phyloP scores from a whole-genome alignment of 2,329 filamentous ascomycete species.

The Neurospora sp. region DNA sequence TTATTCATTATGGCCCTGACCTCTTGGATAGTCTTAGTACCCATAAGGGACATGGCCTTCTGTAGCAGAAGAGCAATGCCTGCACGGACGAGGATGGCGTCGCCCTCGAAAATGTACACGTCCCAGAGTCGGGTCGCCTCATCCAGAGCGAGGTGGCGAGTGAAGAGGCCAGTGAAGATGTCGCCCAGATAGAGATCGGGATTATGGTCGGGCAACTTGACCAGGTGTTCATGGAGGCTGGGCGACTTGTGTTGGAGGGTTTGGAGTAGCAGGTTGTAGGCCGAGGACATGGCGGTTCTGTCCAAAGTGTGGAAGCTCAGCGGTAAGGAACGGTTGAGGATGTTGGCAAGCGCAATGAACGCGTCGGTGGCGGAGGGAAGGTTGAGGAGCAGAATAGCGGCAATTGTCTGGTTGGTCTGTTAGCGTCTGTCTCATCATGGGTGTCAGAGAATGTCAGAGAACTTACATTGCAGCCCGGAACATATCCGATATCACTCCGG shows the following conservation, averaged over 20 bases:
- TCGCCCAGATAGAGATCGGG: slow-evolving; percentile 47
- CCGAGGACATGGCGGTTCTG: slow-evolving; percentile 54
- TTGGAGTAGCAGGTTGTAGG: slow-evolving; percentile 59
- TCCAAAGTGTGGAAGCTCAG: slow-evolving; percentile 69
- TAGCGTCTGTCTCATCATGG: slow-evolving; percentile 16
- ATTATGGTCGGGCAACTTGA: slow-evolving; percentile 34
- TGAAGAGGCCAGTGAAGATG: slow-evolving; percentile 58
- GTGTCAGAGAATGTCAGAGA: not conserved
- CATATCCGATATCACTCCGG: slow-evolving; percentile 70
- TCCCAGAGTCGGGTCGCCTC: slow-evolving; percentile 69
- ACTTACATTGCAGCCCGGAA: slow-evolving; percentile 64
- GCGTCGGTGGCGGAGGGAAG: slow-evolving; percentile 52
- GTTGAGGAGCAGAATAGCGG: slow-evolving; percentile 64
- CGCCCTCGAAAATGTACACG: slow-evolving; percentile 74
- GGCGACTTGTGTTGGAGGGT: slow-evolving; percentile 57
- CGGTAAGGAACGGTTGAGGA: slow-evolving; percentile 66
- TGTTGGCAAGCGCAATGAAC: slow-evolving; percentile 65
- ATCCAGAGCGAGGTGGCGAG: slow-evolving; percentile 53
- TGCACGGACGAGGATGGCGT: slow-evolving; percentile 59
- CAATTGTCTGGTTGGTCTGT: slow-evolving; percentile 46
- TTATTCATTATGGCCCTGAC: slow-evolving; percentile 30
- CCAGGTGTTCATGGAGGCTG: slow-evolving; percentile 55
- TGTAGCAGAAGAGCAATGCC: slow-evolving; percentile 56
- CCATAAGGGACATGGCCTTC: slow-evolving; percentile 42
- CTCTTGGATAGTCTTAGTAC: slow-evolving; percentile 34